Base-by-base conservation (phyloP, 179 eudicot species). In the Silene vulgaris region DNA sequence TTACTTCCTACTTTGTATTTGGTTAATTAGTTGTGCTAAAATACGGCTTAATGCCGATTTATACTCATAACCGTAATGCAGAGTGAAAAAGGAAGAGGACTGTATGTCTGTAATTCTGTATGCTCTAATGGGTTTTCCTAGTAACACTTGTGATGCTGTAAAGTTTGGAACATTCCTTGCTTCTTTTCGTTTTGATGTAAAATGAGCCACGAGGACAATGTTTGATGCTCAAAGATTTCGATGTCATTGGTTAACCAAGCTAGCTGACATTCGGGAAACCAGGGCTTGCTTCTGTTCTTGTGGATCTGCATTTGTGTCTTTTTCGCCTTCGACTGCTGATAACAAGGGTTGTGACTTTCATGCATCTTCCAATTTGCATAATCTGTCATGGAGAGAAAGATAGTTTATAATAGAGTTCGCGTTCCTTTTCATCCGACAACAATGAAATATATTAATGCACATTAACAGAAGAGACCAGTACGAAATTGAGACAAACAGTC, bases 321-420 rank as follows among this genome's bases (percentile, higher is more conserved):
- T 16, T 52, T 52, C 17, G 20, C 5, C 60, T n/a, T 56, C 60
- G 16, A 12, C 13, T 4, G 59, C 57, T 69, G 30, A 9, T 69
- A 3, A 21, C 4, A 69, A 13, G 11, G 50, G 28, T 5, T 17
- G n/a, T 14, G 26, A 37, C 37, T 17, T 40, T 45, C 73, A 45
- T 19, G 59, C 73, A 28, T 69, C 59, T 69, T 69, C 73, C 59
- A 45, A 20, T 3, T 67, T 30, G 40, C 57, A 43, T 14, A 65
- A 54, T 67, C 65, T 67, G 14, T 6, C 32, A 50, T 29, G 9
- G 23, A 32, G 32, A 52, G 40, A 16, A 65, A 65, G 8, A 37
- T 11, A 2, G n/a, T 74, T 45, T n/a, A 75, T 11, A 52, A 20
- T 32, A 29, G 62, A 43, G 37, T 4, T 17, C 30, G 21, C 37